Evolutionary conservation across 2,329 filamentous ascomycete genomes (phyloP), one percentile per base, ranked within the genome.

Genomic region (Malbranchea zuffiana): DNA sequence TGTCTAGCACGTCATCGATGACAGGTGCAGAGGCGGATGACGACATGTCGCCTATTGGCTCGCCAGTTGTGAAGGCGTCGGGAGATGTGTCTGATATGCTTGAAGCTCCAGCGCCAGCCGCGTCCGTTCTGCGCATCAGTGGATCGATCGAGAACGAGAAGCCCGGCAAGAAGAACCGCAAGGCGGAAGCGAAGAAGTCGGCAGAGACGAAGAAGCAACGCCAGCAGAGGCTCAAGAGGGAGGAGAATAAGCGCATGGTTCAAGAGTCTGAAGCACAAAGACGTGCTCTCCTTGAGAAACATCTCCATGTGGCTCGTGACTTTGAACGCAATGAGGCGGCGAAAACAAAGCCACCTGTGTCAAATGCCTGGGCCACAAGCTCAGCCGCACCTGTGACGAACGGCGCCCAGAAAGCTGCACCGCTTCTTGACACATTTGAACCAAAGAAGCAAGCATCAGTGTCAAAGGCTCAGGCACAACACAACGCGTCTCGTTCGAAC

Each of bases 171-270:
- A 67, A 73, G 44, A 78, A 78, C 61, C 77, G 77, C 62, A 67
- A 72, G 50, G 63, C 68, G 47, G 43, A 54, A 35, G 75, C 78
- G 64, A 68, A 74, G 46, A 77, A 83, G 58, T 71, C 73, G 32
- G 73, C 72, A 12, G 82, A 94, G 68, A 82, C 80, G 13, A 95
- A 95, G 80, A 95, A 95, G 70, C 84, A 93, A 67, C 79, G 86
- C 42, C 87, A 95, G 67, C 90, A 94, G 66, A 75, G 80, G 48
- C 77, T 81, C 67, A 95, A 94, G 75, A 78, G 74, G 24, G 86
- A 94, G 62, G 80, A 77, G 40, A 77, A 78, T 52, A 90, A 84
- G 69, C 67, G 70, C 19, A 70, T 74, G 40, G 77, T 82, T 19
- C 80, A 87, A 54, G 80, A 82, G 50, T 75, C 80, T 1, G 87